Evolutionary conservation across 2,329 filamentous ascomycete species (phyloP).

Genomic region (Cadophora malorum): DNA sequence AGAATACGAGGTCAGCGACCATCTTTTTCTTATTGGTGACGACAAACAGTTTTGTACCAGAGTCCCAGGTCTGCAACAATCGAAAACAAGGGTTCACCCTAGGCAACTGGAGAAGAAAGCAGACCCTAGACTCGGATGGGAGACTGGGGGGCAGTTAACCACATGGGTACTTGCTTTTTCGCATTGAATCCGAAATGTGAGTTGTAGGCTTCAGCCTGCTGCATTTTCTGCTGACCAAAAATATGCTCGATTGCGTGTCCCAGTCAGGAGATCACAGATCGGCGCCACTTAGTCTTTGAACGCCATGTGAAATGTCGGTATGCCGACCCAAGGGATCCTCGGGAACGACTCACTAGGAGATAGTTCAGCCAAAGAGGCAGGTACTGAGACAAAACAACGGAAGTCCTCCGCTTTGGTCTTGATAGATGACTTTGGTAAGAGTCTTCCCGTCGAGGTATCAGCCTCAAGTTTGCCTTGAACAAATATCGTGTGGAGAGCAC

Average conservation of each 20-base stretch:
- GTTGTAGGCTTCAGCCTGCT: background rate
- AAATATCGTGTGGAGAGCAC: background rate
- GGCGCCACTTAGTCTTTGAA: background rate
- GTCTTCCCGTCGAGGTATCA: background rate
- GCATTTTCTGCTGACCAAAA: slow-evolving; percentile 7
- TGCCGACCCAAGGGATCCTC: no score
- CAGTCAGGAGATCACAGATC: background rate
- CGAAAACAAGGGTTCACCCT: background rate
- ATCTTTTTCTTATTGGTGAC: background rate
- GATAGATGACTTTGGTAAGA: background rate
- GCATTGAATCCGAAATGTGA: background rate
- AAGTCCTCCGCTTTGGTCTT: background rate
- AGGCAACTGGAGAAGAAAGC: background rate
- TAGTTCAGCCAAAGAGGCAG: background rate
- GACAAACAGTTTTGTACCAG: background rate
- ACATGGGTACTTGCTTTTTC: background rate
- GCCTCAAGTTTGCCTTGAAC: background rate
- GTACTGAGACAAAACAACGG: background rate
- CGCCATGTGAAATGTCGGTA: background rate
- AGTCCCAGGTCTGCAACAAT: background rate
- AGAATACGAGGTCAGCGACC: background rate
- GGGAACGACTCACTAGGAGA: background rate
- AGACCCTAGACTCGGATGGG: background rate
- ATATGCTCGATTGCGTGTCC: background rate
- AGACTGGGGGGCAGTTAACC: background rate